phyloP scores from a whole-genome alignment of 495 filamentous ascomycete genomes.

The Talaromyces wortmannii region DNA sequence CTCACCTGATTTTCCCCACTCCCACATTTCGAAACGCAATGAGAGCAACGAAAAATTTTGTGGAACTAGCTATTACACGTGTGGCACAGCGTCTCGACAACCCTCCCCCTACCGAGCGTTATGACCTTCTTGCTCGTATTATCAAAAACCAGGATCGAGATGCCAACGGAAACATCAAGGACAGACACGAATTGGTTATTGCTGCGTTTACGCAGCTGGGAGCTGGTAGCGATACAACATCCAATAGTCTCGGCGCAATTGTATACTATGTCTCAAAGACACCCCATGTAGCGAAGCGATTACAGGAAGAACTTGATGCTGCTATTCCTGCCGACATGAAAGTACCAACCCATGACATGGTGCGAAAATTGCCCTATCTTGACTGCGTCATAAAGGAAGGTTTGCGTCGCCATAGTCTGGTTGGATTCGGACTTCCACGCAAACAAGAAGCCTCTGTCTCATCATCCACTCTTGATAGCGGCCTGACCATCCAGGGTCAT shows the following conservation, averaged over 20 bases:
- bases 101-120: slow-evolving; percentile 28
- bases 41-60: slow-evolving; percentile 26
- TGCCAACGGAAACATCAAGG: slow-evolving; percentile 60
- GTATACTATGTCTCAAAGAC: slow-evolving; percentile 60
- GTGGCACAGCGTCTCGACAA: slow-evolving; percentile 56
- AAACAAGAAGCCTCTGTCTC: slow-evolving; percentile 31
- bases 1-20: slow-evolving; percentile 26
- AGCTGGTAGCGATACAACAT: slow-evolving; percentile 73
- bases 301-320: slow-evolving; percentile 62
- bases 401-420: slow-evolving; percentile 71
- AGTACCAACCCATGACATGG: slow-evolving; percentile 54
- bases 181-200: slow-evolving; percentile 65
- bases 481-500: slow-evolving; percentile 37
- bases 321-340: slow-evolving; percentile 41
- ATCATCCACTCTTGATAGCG: slow-evolving; percentile 41
- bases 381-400: slow-evolving; percentile 69
- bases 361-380: slow-evolving; percentile 64
- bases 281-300: slow-evolving; percentile 47
- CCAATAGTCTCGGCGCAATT: slow-evolving; percentile 72
- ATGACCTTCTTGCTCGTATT: slow-evolving; percentile 67
- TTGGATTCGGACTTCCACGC: slow-evolving; percentile 71
- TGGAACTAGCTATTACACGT: slow-evolving; percentile 57
- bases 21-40: slow-evolving; percentile 28
- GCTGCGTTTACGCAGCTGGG: slow-evolving; percentile 71
- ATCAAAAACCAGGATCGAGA: slow-evolving; percentile 61